phyloP scores from a whole-genome alignment of 192 early-diverging fungal genomes.

The Rhizoclosmatium sp. region DNA sequence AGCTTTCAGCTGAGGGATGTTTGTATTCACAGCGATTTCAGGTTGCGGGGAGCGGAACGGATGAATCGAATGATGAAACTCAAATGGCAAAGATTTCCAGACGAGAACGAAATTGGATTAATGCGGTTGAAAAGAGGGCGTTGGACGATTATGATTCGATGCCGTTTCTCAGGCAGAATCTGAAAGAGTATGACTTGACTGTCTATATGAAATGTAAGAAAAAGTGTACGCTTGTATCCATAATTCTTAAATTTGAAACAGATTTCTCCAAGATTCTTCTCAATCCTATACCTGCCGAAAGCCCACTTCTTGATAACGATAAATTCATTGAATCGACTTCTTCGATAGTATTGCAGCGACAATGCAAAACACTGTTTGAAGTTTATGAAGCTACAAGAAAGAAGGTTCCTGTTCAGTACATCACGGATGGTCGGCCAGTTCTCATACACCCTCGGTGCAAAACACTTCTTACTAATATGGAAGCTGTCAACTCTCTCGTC shows the following conservation, averaged over 20 bases:
- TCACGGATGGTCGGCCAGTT: neutral
- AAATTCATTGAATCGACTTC: neutral
- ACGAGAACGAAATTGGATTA: neutral
- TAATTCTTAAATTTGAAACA: neutral
- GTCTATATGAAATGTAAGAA: slow-evolving; percentile 12
- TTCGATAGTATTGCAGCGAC: neutral
- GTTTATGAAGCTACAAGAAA: neutral
- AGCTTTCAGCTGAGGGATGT: neutral
- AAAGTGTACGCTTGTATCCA: neutral
- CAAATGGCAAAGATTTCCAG: neutral
- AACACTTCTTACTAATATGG: neutral
- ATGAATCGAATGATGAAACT: neutral
- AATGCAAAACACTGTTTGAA: neutral
- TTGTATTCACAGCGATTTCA: slow-evolving; percentile 8
- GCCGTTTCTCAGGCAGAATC: neutral
- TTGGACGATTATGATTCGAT: neutral
- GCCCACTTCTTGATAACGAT: neutral
- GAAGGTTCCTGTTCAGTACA: neutral
- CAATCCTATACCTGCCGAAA: neutral
- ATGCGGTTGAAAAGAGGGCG: neutral
- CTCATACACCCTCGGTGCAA: neutral
- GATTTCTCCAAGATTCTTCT: neutral
- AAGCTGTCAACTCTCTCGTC: neutral
- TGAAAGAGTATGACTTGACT: neutral
- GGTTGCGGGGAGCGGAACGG: neutral